Percentiles rank a stretch among this genome's conserved stretches.
phyloP scores from a whole-genome alignment of 148 eudicot genomes.

The Rhododendron mucronatum region DNA sequence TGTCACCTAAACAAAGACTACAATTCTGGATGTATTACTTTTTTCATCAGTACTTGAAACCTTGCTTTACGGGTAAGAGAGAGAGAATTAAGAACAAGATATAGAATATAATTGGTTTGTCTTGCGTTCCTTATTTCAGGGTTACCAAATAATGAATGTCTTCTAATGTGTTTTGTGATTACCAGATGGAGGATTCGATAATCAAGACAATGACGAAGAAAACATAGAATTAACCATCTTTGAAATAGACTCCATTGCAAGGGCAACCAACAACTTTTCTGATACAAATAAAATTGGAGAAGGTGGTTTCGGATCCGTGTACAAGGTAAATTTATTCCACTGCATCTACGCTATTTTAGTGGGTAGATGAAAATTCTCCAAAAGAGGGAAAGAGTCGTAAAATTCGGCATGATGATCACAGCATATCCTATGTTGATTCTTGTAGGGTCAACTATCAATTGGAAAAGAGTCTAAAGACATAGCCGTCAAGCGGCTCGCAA shows the following conservation, averaged over 20 bases:
- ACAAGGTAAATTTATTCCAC: background rate
- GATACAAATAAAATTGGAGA: too few species aligned
- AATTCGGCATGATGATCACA: background rate
- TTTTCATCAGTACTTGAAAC: too few species aligned
- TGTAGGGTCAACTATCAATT: background rate
- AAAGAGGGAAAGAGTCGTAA: background rate
- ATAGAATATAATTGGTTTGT: background rate
- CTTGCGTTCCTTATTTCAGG: background rate
- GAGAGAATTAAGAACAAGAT: background rate
- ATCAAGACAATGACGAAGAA: too few species aligned
- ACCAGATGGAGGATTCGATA: background rate
- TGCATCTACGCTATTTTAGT: background rate
- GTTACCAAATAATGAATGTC: background rate
- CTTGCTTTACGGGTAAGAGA: background rate
- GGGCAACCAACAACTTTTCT: too few species aligned
- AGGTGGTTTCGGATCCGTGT: too few species aligned
- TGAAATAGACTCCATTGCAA: too few species aligned
- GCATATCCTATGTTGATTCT: background rate
- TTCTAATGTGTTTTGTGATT: background rate
- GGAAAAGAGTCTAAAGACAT: background rate
- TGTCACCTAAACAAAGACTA: too few species aligned
- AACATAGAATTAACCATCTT: too few species aligned
- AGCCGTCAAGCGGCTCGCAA: slow-evolving; percentile 6
- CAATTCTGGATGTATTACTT: background rate
- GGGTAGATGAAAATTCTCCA: background rate